These are phyloP conservation scores for Corinectria fuckeliana DNA, from an alignment of 2,329 filamentous ascomycete species.

Conservation along the genomic window DNA sequence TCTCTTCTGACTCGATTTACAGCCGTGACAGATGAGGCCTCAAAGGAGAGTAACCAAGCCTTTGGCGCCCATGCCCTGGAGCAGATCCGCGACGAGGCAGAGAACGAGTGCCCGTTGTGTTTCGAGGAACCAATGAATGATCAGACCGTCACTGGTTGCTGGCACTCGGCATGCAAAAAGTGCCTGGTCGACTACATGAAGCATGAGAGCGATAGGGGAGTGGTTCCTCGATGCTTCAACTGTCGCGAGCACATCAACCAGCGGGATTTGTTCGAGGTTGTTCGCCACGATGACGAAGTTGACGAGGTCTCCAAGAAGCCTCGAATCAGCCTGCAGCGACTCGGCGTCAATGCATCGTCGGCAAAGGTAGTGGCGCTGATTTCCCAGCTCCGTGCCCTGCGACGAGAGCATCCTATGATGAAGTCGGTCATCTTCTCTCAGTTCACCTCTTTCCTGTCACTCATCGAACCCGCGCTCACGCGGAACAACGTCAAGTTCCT, in stretches of 20 bases:
- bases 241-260: slow-evolving; percentile 84
- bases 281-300: slow-evolving; percentile 73
- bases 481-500: slow-evolving; percentile 77
- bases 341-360: slow-evolving; percentile 73
- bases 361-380: slow-evolving; percentile 88
- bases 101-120: slow-evolving; percentile 92
- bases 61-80: slow-evolving; percentile 88
- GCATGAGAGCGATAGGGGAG: slow-evolving; percentile 79
- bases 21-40: slow-evolving; percentile 66
- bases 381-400: slow-evolving; percentile 72
- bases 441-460: slow-evolving; percentile 93
- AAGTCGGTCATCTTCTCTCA: slow-evolving; percentile 97
- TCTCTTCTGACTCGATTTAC: slow-evolving; percentile 86
- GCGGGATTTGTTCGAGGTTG: slow-evolving; percentile 89
- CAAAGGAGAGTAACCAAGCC: slow-evolving; percentile 60
- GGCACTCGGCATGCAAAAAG: slow-evolving; percentile 95
- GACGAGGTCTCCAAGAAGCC: slow-evolving; percentile 53
- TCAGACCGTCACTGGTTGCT: slow-evolving; percentile 93
- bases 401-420: slow-evolving; percentile 68
- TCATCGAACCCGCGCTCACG: slow-evolving; percentile 82
- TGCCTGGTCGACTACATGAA: slow-evolving; percentile 91
- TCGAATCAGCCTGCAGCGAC: slow-evolving; percentile 65
- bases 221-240: slow-evolving; percentile 84
- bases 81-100: slow-evolving; percentile 89
- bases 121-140: slow-evolving; percentile 95